Percentiles rank a stretch among this genome's conserved stretches.
These are phyloP conservation scores for Starmera pachycereana DNA, from an alignment of 805 yeast genomes.

Conservation along the genomic window DNA sequence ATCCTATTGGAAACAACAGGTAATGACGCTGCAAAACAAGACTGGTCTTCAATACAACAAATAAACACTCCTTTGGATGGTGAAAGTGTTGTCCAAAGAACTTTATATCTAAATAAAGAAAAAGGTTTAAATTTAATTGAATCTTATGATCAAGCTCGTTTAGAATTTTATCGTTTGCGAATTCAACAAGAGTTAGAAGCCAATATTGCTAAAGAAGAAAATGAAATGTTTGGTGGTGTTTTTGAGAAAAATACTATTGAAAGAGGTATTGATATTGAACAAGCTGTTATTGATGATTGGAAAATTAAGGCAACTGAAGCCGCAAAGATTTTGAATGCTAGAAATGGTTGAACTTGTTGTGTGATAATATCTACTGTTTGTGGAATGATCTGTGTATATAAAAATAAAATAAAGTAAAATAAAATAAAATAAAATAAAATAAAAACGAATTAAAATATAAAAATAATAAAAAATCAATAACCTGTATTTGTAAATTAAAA, in stretches of 20 bases:
- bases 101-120: conserved; percentile 38
- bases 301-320: conserved; percentile 54
- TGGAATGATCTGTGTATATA: no score
- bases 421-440: no score
- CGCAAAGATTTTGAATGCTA: conserved; percentile 26
- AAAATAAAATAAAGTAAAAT: no score
- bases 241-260: conserved; percentile 54
- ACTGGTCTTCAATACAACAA: conserved; percentile 79
- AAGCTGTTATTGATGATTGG: conserved; percentile 64
- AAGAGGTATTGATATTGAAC: conserved; percentile 63
- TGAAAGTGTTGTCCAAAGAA: conserved; percentile 75
- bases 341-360: conserved; percentile 1
- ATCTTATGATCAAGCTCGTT: conserved; percentile 80
- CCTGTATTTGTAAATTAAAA: no score
- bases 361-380: no score
- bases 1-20: conserved; percentile 69
- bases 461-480: no score
- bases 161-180: conserved; percentile 79
- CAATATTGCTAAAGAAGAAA: conserved; percentile 71
- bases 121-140: conserved; percentile 25
- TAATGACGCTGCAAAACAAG: conserved; percentile 37
- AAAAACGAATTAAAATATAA: no score
- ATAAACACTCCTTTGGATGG: conserved; percentile 72
- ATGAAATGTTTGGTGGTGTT: conserved; percentile 75
- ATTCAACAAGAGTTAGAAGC: conserved; percentile 73